phyloP scores from a whole-genome alignment of 768 basidiomycete genomes.

The Tylopilus plumbeoviolaceoides region DNA sequence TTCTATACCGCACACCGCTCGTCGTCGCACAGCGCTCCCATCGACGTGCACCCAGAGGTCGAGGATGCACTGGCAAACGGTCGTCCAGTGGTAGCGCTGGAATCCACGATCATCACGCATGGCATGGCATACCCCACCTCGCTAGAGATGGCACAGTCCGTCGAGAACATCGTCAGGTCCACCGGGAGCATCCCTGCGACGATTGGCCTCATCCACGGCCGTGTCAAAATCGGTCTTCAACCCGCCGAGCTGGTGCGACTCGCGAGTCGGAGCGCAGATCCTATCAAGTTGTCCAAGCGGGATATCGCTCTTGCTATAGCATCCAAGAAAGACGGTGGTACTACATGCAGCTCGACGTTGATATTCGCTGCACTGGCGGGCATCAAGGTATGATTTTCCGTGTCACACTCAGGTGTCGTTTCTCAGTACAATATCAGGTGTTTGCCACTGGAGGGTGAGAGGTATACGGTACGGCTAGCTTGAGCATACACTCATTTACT shows the following conservation, averaged over 20 bases:
- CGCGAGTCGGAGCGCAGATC: slow-evolving; percentile 46
- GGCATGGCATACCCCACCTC: slow-evolving; percentile 85
- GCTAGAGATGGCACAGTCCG: slow-evolving; percentile 60
- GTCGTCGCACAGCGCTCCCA: slow-evolving; percentile 18
- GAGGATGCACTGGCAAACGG: slow-evolving; percentile 65
- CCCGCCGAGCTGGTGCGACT: slow-evolving; percentile 61
- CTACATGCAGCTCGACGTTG: slow-evolving; percentile 70
- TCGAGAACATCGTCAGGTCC: slow-evolving; percentile 71
- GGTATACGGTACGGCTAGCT: background rate
- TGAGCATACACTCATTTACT: slow-evolving; percentile 4
- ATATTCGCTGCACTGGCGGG: slow-evolving; percentile 77
- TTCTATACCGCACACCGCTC: slow-evolving; percentile 1
- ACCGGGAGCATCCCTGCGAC: slow-evolving; percentile 87
- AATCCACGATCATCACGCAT: slow-evolving; percentile 90
- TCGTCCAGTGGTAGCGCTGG: slow-evolving; percentile 81
- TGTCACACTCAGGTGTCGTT: background rate
- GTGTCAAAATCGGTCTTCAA: slow-evolving; percentile 81
- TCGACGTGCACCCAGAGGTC: slow-evolving; percentile 83
- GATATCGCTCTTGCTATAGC: slow-evolving; percentile 79
- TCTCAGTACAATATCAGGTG: slow-evolving; percentile 42
- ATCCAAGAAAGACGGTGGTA: slow-evolving; percentile 69
- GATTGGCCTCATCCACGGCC: slow-evolving; percentile 78
- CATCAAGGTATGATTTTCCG: slow-evolving; percentile 58
- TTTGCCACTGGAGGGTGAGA: slow-evolving; percentile 90
- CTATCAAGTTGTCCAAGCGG: slow-evolving; percentile 71